These are phyloP conservation scores for Globisporangium parvum DNA, from an alignment of 352 stramenopile species.

Conservation along the genomic window DNA sequence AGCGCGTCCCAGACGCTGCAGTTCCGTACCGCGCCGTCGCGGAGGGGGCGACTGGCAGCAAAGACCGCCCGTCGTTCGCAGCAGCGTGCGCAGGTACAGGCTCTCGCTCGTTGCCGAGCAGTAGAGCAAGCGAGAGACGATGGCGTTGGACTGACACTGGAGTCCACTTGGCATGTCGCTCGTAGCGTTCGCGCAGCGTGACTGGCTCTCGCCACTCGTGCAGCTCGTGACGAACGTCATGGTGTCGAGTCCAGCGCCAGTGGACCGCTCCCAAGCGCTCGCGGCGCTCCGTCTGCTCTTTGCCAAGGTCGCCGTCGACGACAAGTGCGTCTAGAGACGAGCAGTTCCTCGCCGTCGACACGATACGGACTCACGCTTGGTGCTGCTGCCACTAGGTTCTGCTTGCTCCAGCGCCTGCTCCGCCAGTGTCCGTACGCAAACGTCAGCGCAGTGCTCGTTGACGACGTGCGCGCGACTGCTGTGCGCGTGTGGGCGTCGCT, in stretches of 20 bases:
- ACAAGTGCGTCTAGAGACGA: constrained; percentile 22
- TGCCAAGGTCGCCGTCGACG: constrained; percentile 22
- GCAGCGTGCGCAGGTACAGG: neutral
- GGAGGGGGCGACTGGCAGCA: neutral
- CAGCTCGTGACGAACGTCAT: constrained; percentile 68
- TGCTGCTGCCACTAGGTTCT: constrained; percentile 27
- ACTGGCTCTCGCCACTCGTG: constrained; percentile 55
- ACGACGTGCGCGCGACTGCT: constrained; percentile 44
- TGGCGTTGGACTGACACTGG: neutral
- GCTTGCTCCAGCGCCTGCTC: constrained; percentile 29
- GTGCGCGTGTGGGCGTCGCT: constrained; percentile 33
- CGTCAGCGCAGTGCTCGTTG: constrained; percentile 52
- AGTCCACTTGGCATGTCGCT: neutral
- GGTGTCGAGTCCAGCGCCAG: constrained; percentile 46
- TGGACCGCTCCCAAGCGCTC: constrained; percentile 33
- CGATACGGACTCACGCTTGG: neutral
- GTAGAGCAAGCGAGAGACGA: neutral
- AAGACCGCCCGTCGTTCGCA: neutral
- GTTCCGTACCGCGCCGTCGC: neutral
- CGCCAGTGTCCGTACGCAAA: constrained; percentile 71
- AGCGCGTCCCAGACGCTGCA: neutral
- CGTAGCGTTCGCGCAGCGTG: constrained; percentile 28
- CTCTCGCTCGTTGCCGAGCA: neutral
- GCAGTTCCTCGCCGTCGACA: neutral
- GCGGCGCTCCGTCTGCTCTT: constrained; percentile 30